Percentiles rank a stretch among this genome's conserved stretches.
Conservation (phyloP, 306 rosid genomes). For the Cicer pinnatifidum region DNA sequence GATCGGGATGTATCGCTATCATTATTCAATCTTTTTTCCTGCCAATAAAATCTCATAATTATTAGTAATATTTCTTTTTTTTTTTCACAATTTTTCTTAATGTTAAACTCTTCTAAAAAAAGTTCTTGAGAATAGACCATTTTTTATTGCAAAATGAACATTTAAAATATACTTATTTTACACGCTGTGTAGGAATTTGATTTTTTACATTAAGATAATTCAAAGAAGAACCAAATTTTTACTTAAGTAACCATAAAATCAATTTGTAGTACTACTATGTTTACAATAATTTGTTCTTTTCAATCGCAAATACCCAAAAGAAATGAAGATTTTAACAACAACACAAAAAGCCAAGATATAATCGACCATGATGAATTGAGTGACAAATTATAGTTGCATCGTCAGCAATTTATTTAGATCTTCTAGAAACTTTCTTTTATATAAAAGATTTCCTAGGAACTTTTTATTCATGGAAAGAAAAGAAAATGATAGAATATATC, state of each 20-base stretch:
- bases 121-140: not conserved
- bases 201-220: not conserved
- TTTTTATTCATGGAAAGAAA: not conserved
- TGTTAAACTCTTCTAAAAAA: not conserved
- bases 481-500: slow-evolving; percentile 32
- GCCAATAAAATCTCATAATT: slow-evolving; percentile 20
- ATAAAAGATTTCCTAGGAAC: no score
- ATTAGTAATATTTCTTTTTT: not conserved
- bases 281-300: not conserved
- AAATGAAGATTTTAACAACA: slow-evolving; percentile 9
- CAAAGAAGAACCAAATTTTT: not conserved
- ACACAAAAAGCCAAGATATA: slow-evolving; percentile 23
- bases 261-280: not conserved
- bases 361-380: slow-evolving; percentile 60
- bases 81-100: slow-evolving; percentile 6
- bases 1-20: slow-evolving; percentile 28
- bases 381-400: slow-evolving; percentile 41
- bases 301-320: slow-evolving; percentile 41
- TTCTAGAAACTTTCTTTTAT: slow-evolving; percentile 66
- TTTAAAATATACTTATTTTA: no score
- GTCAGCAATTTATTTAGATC: slow-evolving; percentile 36
- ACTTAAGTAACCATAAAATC: not conserved
- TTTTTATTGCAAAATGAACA: not conserved
- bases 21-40: slow-evolving; percentile 40
- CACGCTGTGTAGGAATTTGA: not conserved